phyloP scores from a whole-genome alignment of 1,284 basidiomycete genomes.

The Pholiota adiposa region DNA sequence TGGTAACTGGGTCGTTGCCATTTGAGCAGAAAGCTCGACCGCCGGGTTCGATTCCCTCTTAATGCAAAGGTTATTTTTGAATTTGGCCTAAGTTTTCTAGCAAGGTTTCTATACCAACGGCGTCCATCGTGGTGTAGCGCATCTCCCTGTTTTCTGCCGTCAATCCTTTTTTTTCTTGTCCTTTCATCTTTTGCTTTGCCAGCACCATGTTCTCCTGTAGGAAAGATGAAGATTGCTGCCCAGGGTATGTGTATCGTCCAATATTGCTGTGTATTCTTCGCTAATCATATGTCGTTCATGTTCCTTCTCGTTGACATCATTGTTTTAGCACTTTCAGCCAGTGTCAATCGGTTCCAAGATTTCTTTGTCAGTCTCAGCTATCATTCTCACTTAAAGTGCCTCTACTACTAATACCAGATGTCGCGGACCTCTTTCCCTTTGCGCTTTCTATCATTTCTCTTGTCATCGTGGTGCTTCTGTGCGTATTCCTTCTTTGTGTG shows the following conservation, averaged over 20 bases:
- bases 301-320: slow-evolving; percentile 51
- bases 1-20: slow-evolving; percentile 2
- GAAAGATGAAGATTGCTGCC: slow-evolving; percentile 32
- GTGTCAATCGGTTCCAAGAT: slow-evolving; percentile 60
- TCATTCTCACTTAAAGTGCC: neutral
- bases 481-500: slow-evolving; percentile 18
- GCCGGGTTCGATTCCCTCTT: slow-evolving; percentile 81
- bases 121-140: too few species aligned
- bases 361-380: slow-evolving; percentile 51
- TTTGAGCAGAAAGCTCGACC: slow-evolving; percentile 46
- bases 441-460: slow-evolving; percentile 58
- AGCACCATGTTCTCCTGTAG: slow-evolving; percentile 32
- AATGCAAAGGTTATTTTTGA: slow-evolving; percentile 41
- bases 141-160: neutral
- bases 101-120: too few species aligned
- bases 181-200: too few species aligned
- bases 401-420: slow-evolving; percentile 35
- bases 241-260: slow-evolving; percentile 35
- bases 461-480: slow-evolving; percentile 47
- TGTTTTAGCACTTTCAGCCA: slow-evolving; percentile 55
- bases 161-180: slow-evolving; percentile 8
- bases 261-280: slow-evolving; percentile 27
- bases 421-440: slow-evolving; percentile 63
- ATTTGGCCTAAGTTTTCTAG: too few species aligned
- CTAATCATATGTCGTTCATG: slow-evolving; percentile 24